A percentile compares a stretch with the other conserved stretches of the same genome.
These are phyloP conservation scores for Cordyceps fumosorosea DNA, from an alignment of 2,329 filamentous ascomycete species.

Conservation along the genomic window DNA sequence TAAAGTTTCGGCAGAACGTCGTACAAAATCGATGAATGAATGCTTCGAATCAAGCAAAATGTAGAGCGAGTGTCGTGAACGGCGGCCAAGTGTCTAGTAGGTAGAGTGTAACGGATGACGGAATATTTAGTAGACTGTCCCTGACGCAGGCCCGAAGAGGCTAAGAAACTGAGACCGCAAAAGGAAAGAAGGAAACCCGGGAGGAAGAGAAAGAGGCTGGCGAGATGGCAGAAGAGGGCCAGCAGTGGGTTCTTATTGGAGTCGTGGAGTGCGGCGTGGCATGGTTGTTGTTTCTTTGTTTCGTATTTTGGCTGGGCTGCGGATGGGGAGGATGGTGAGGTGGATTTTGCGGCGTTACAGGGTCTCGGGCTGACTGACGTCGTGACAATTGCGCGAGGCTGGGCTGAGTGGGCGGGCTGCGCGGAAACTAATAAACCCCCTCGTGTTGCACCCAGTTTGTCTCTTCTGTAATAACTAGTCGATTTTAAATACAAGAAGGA, in stretches of 20 bases:
- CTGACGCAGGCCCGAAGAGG: not conserved
- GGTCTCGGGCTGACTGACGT: not conserved
- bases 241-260: constrained; percentile 4
- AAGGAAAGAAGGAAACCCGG: not conserved
- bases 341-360: not conserved
- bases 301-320: not conserved
- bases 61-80: not conserved
- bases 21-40: no score
- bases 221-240: not conserved
- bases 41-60: not conserved
- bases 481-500: not conserved
- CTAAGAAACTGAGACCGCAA: not conserved
- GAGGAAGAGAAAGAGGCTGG: not conserved
- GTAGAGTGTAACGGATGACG: not conserved
- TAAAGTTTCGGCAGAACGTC: no score
- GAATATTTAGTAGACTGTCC: constrained; percentile 1
- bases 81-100: not conserved
- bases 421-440: not conserved
- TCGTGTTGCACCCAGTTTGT: not conserved
- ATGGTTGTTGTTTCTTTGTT: not conserved
- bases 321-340: not conserved
- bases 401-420: not conserved
- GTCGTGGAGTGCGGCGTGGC: not conserved
- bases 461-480: not conserved
- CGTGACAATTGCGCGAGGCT: not conserved